Percentiles rank a stretch among this genome's conserved stretches.
Evolutionary conservation across 2,329 filamentous ascomycete species (phyloP).

Genomic region (Diaporthe sp.): DNA sequence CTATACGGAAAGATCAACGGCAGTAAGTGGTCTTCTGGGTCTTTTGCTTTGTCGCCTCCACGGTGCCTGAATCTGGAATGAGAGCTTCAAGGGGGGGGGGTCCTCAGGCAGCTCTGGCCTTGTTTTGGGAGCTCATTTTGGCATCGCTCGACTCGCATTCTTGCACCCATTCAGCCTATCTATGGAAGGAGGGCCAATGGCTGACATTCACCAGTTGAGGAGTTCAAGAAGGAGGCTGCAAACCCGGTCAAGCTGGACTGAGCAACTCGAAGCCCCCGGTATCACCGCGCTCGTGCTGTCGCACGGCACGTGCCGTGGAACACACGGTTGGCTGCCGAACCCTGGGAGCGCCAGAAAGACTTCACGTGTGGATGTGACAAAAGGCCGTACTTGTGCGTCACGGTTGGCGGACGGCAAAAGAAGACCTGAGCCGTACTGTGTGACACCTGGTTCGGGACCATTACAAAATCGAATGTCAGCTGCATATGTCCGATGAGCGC

Average conservation of each 20-base stretch:
- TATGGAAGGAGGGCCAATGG: background rate
- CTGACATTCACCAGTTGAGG: conserved; percentile 43
- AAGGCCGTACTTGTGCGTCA: background rate
- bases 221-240: conserved; percentile 49
- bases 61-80: background rate
- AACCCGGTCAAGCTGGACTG: conserved; percentile 45
- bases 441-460: background rate
- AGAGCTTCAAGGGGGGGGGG: background rate
- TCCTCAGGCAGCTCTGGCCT: background rate
- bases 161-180: no score
- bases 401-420: background rate
- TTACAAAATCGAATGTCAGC: background rate
- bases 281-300: background rate
- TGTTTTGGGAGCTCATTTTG: background rate
- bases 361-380: background rate
- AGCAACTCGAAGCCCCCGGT: background rate
- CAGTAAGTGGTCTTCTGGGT: conserved; percentile 28
- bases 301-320: background rate
- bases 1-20: conserved; percentile 76
- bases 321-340: background rate
- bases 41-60: background rate
- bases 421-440: background rate
- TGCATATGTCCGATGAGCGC: background rate
- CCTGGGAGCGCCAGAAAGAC: background rate
- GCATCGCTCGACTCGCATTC: background rate